A percentile compares a stretch with the other conserved stretches of the same genome.
phyloP scores from a whole-genome alignment of 202 grass and related monocot species.

The Elaeis oleifera region DNA sequence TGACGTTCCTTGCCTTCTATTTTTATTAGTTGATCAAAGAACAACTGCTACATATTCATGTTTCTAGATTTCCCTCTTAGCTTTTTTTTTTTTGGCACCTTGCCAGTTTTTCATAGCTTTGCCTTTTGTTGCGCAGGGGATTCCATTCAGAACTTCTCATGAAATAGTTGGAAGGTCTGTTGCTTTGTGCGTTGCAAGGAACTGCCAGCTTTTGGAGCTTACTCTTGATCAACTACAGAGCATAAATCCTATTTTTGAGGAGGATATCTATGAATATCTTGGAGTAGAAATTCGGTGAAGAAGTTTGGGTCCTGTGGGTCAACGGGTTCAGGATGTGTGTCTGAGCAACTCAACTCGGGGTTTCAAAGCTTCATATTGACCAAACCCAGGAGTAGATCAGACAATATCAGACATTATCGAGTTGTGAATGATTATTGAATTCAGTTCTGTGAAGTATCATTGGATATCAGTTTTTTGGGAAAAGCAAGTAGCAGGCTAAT shows the following conservation, averaged over 20 bases:
- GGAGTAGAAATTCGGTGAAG: conserved; percentile 79
- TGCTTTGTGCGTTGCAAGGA: conserved; percentile 58
- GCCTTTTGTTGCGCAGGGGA: conserved; percentile 33
- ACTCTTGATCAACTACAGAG: conserved; percentile 45
- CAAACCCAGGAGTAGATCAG: background rate
- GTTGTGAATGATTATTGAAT: background rate
- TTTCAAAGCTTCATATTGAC: conserved; percentile 42
- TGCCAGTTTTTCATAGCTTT: background rate
- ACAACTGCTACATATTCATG: background rate
- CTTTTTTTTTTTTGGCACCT: background rate
- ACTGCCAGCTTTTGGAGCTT: conserved; percentile 72
- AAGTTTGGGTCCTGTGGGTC: conserved; percentile 90
- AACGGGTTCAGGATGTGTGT: conserved; percentile 66
- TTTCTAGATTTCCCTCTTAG: background rate
- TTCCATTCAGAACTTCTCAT: conserved; percentile 84
- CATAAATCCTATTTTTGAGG: conserved; percentile 62
- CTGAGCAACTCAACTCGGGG: conserved; percentile 61
- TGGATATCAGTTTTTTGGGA: no score
- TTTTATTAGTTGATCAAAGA: background rate
- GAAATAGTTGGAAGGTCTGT: conserved; percentile 86
- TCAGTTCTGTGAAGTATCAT: no score
- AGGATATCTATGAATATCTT: conserved; percentile 65
- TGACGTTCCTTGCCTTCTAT: no score
- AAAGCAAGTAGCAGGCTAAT: no score
- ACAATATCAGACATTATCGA: background rate